Evolutionary conservation across 1,284 basidiomycete species (phyloP).

Genomic region (Rhizoctonia solani): DNA sequence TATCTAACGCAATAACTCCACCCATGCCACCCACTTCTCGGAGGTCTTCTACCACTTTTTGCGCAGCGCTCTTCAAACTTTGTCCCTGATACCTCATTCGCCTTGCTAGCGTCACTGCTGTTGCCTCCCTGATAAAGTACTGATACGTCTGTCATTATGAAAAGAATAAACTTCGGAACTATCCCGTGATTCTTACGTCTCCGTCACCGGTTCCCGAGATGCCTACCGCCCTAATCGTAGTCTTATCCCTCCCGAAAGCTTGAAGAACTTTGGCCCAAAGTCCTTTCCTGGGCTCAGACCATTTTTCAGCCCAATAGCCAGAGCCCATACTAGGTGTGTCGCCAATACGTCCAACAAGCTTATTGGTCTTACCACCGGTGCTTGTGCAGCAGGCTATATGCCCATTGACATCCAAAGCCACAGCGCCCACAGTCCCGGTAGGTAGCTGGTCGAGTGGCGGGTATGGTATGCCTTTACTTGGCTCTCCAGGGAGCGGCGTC

Average conservation of each 20-base stretch:
- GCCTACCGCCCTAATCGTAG: slow-evolving; percentile 59
- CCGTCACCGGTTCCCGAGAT: slow-evolving; percentile 83
- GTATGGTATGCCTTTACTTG: slow-evolving; percentile 23
- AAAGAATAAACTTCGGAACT: neutral
- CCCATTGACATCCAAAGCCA: slow-evolving; percentile 72
- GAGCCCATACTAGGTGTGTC: slow-evolving; percentile 78
- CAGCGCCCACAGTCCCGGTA: slow-evolving; percentile 80
- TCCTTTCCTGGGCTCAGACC: slow-evolving; percentile 52
- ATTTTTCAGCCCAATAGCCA: slow-evolving; percentile 83
- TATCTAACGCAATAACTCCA: slow-evolving; percentile 72
- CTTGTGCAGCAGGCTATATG: slow-evolving; percentile 75
- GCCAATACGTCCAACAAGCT: slow-evolving; percentile 63
- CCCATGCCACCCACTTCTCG: slow-evolving; percentile 61
- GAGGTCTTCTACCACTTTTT: slow-evolving; percentile 60
- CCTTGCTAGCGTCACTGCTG: slow-evolving; percentile 66
- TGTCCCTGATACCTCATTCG: slow-evolving; percentile 67
- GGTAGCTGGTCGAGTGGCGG: slow-evolving; percentile 62
- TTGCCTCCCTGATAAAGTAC: slow-evolving; percentile 76
- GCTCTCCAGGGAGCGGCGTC: slow-evolving; percentile 52
- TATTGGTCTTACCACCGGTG: slow-evolving; percentile 81
- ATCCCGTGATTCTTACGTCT: slow-evolving; percentile 60
- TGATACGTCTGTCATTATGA: slow-evolving; percentile 42
- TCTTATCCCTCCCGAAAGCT: slow-evolving; percentile 47
- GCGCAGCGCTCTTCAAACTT: slow-evolving; percentile 58
- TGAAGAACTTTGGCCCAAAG: slow-evolving; percentile 50